phyloP scores from a whole-genome alignment of 2,329 filamentous ascomycete genomes.

The Aspergillus tanneri region DNA sequence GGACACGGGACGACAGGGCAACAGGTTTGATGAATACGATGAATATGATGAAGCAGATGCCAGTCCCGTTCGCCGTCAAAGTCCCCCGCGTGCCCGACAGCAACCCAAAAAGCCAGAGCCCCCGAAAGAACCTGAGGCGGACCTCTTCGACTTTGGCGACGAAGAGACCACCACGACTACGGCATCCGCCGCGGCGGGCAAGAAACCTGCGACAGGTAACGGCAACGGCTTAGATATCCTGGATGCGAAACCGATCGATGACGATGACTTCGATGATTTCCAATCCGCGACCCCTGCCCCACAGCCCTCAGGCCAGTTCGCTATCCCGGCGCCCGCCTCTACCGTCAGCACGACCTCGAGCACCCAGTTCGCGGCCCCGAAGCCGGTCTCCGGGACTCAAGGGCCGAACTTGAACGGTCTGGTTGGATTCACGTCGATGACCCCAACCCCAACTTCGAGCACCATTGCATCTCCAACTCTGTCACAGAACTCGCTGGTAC shows the following conservation, averaged over 20 bases:
- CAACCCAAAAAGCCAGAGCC: conserved; percentile 65
- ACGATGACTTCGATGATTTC: conserved; percentile 95
- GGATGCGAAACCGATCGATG: conserved; percentile 53
- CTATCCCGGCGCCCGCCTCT: conserved; percentile 48
- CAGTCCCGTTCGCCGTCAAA: conserved; percentile 52
- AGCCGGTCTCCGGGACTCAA: conserved; percentile 80
- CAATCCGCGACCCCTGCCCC: conserved; percentile 70
- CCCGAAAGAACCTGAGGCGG: conserved; percentile 72
- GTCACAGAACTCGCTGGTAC: conserved; percentile 44
- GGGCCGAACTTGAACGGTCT: conserved; percentile 78
- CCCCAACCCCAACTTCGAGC: conserved; percentile 62
- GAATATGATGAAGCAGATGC: conserved; percentile 80
- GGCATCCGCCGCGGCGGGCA: conserved; percentile 42
- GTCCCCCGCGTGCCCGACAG: conserved; percentile 37
- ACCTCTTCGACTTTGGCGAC: conserved; percentile 86
- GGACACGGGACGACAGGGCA: conserved; percentile 60
- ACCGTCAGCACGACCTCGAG: conserved; percentile 49
- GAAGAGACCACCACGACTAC: conserved; percentile 59
- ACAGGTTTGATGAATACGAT: conserved; percentile 94
- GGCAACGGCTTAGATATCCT: conserved; percentile 51
- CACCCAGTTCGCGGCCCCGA: conserved; percentile 75
- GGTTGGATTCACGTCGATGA: conserved; percentile 75
- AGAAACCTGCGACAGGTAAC: conserved; percentile 42
- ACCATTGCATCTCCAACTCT: conserved; percentile 59
- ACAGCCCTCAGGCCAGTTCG: conserved; percentile 38